Evolutionary conservation across 1,139 yeast species (phyloP).

Genomic region (Lodderomyces parapsilosis): DNA sequence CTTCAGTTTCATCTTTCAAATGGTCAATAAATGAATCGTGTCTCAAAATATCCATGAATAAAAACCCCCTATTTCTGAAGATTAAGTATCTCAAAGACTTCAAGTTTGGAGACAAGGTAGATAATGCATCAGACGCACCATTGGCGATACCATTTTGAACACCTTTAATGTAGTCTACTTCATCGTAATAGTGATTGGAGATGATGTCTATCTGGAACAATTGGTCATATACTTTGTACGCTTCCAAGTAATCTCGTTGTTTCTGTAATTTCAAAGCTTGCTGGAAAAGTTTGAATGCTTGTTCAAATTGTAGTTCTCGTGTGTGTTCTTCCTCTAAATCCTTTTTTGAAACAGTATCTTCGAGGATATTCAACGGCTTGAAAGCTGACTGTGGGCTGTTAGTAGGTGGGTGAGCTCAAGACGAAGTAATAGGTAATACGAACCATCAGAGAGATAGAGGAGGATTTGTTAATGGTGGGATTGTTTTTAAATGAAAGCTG

Average conservation of each 20-base stretch:
- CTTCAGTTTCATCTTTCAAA: slow-evolving; percentile 2
- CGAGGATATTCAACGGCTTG: slow-evolving; percentile 74
- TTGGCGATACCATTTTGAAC: slow-evolving; percentile 39
- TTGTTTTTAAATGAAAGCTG: too few species aligned
- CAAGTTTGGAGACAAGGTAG: slow-evolving; percentile 63
- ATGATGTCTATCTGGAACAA: slow-evolving; percentile 70
- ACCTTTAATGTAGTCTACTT: slow-evolving; percentile 37
- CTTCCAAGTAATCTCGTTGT: slow-evolving; percentile 41
- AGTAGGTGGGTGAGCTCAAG: neutral
- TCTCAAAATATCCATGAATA: slow-evolving; percentile 52
- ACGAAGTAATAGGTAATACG: neutral
- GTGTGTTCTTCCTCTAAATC: slow-evolving; percentile 83
- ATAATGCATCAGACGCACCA: slow-evolving; percentile 39
- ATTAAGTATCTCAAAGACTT: slow-evolving; percentile 74
- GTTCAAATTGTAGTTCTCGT: slow-evolving; percentile 83
- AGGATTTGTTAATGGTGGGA: too few species aligned
- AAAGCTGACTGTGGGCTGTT: slow-evolving; percentile 53
- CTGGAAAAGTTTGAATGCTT: slow-evolving; percentile 76
- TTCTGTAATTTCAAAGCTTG: slow-evolving; percentile 65
- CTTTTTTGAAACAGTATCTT: slow-evolving; percentile 58
- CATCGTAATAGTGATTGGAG: slow-evolving; percentile 48
- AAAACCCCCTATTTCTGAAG: slow-evolving; percentile 77
- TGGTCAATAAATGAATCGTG: slow-evolving; percentile 1
- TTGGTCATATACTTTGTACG: slow-evolving; percentile 57
- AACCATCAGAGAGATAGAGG: neutral